phyloP scores from a whole-genome alignment of 768 basidiomycete species.

The Auricularia heimuer region DNA sequence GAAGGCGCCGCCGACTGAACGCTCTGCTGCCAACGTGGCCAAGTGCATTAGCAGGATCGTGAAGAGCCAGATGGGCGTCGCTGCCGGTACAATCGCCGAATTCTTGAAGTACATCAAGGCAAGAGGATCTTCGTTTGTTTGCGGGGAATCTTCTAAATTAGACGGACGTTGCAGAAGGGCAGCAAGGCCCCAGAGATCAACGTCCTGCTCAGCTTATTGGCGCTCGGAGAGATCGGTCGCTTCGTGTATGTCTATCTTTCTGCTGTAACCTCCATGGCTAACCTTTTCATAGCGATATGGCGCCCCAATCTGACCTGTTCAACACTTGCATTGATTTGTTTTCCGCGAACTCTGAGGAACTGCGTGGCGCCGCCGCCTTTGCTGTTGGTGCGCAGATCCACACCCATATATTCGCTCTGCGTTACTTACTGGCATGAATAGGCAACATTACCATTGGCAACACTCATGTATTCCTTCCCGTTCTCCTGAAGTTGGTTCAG shows the following conservation, averaged over 20 bases:
- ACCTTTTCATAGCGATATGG: constrained; percentile 64
- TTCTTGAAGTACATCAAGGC: constrained; percentile 79
- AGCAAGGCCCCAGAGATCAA: constrained; percentile 46
- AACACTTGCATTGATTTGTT: constrained; percentile 64
- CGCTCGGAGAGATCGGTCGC: constrained; percentile 89
- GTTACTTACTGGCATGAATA: constrained; percentile 16
- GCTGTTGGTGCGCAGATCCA: constrained; percentile 56
- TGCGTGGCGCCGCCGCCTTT: constrained; percentile 86
- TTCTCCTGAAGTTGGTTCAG: constrained; percentile 69
- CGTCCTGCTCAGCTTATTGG: constrained; percentile 74
- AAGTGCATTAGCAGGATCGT: constrained; percentile 81
- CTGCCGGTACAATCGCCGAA: constrained; percentile 76
- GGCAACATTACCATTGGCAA: constrained; percentile 97
- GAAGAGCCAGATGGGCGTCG: constrained; percentile 53
- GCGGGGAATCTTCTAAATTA: constrained; percentile 27
- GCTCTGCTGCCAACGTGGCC: constrained; percentile 59
- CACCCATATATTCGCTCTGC: background rate
- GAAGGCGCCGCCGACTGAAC: constrained; percentile 50
- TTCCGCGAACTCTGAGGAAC: constrained; percentile 69
- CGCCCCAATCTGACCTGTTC: constrained; percentile 71
- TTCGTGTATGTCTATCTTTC: constrained; percentile 50
- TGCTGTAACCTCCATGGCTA: background rate
- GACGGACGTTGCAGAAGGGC: constrained; percentile 2
- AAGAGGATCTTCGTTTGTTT: constrained; percentile 18
- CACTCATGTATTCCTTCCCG: constrained; percentile 74